Conservation (phyloP, 371 early-diverging fungal species). For the Funneliformis caledonium region DNA sequence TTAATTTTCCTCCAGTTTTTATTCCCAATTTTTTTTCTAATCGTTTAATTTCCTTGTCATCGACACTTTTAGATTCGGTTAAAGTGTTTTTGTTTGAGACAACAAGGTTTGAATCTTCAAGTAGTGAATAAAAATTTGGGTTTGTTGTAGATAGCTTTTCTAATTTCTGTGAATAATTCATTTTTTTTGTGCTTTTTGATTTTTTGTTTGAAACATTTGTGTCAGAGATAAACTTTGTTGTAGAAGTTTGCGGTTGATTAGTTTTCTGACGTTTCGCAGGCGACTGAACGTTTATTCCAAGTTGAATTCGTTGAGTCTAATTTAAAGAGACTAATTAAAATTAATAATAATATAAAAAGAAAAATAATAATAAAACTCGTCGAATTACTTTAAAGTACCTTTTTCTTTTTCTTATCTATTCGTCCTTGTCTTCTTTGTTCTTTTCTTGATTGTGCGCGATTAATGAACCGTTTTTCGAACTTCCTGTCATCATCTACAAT, state of each 20-base stretch:
- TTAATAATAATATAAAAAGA: no score
- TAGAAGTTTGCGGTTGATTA: not conserved
- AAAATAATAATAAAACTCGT: not conserved
- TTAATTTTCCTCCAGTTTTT: conserved; percentile 34
- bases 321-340: not conserved
- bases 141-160: conserved; percentile 1
- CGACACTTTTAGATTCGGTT: not conserved
- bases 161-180: not conserved
- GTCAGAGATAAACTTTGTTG: not conserved
- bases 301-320: not conserved
- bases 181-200: not conserved
- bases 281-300: not conserved
- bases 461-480: conserved; percentile 20
- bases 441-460: conserved; percentile 23
- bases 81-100: not conserved
- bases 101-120: not conserved
- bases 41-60: conserved; percentile 22
- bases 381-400: not conserved
- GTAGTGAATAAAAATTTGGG: not conserved
- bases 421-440: conserved; percentile 30
- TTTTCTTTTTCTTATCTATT: conserved; percentile 28
- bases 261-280: conserved; percentile 1
- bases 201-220: not conserved
- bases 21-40: conserved; percentile 40
- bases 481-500: conserved; percentile 5